Evolutionary conservation across 805 yeast species (phyloP), one percentile per base, ranked within the genome.

Genomic region (Wickerhamiella nectarea): DNA sequence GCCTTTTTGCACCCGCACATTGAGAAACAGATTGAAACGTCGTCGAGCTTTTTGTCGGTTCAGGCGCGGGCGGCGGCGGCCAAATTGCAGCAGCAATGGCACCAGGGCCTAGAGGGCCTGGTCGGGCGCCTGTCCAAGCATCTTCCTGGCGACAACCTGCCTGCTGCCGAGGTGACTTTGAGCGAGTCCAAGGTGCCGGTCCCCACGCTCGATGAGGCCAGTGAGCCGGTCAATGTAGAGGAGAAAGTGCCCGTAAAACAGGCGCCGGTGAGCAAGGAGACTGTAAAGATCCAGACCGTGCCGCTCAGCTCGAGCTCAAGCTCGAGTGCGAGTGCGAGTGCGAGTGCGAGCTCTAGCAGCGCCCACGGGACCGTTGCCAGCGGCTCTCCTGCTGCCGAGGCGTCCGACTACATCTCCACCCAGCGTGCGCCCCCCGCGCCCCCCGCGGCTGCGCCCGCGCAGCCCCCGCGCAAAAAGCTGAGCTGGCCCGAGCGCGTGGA

Each of bases 401-500:
- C 31, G 4, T 11, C 14, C 15, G 31, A 28, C 15, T 28, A 11
- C 15, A 28, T 28, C 15, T 28, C 31, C 31, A 28, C 24, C 24
- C 24, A 28, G 31, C 14, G 3, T 22, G 25, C 25, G 12, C n/a
- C 28, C 9, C 28, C 28, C 28, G 28, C 9, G 12, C 9, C 28
- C 28, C 12, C 28, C 28, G 3, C 4, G 9, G 28, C 28, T n/a
- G n/a, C n/a, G n/a, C n/a, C n/a, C n/a, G n/a, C n/a, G n/a, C n/a
- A n/a, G n/a, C n/a, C n/a, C n/a, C 12, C 29, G 29, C 29, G 4
- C 6, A 15, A 8, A 17, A 31, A 34, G 29, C 22, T 34, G 18
- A 24, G 39, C 28, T 52, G 54, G 56, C n/a, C 37, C 21, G 31
- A 39, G 38, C 48, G 50, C 2, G 47, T 49, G 15, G 29, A 45